Conservation (phyloP, 2,329 filamentous ascomycete species). For the Pyrenophora teres region DNA sequence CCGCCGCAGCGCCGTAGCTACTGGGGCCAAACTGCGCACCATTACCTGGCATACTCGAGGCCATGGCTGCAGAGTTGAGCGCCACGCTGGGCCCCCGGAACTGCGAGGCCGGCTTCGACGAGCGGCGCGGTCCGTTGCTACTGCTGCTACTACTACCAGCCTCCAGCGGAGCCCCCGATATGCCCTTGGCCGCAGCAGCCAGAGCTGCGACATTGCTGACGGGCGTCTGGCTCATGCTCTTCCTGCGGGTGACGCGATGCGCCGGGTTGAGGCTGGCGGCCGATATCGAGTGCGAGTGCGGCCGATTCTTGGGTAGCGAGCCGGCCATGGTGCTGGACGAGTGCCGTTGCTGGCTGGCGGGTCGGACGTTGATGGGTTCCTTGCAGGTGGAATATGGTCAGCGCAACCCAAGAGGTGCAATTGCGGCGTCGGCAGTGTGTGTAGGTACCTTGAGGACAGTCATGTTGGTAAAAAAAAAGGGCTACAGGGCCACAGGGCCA, state of each 20-base stretch:
- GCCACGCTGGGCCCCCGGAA: slow-evolving; percentile 54
- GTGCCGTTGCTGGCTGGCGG: slow-evolving; percentile 52
- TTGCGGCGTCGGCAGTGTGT: slow-evolving; percentile 1
- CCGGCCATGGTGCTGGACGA: slow-evolving; percentile 57
- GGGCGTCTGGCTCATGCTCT: slow-evolving; percentile 83
- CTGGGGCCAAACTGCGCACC: slow-evolving; percentile 43
- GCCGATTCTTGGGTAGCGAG: slow-evolving; percentile 70
- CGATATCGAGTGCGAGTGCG: slow-evolving; percentile 81
- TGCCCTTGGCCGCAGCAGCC: slow-evolving; percentile 70
- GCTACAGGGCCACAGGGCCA: too few species aligned
- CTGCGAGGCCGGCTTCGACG: slow-evolving; percentile 62
- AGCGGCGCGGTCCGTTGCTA: slow-evolving; percentile 61
- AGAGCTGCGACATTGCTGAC: slow-evolving; percentile 75
- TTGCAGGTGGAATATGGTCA: slow-evolving; percentile 35
- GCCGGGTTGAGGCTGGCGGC: slow-evolving; percentile 76
- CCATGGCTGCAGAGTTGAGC: slow-evolving; percentile 64
- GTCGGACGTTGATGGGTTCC: slow-evolving; percentile 51
- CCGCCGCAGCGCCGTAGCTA: slow-evolving; percentile 43
- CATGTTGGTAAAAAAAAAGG: slow-evolving; percentile 30
- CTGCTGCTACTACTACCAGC: slow-evolving; percentile 33
- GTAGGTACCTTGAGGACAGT: slow-evolving; percentile 46
- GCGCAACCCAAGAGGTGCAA: slow-evolving; percentile 26
- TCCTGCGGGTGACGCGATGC: slow-evolving; percentile 87
- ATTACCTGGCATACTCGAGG: slow-evolving; percentile 69
- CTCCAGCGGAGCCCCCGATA: slow-evolving; percentile 63